Evolutionary conservation across 2,329 filamentous ascomycete species (phyloP), one percentile per base, ranked within the genome.

Genomic region (Trichoderma atrobrunneum): DNA sequence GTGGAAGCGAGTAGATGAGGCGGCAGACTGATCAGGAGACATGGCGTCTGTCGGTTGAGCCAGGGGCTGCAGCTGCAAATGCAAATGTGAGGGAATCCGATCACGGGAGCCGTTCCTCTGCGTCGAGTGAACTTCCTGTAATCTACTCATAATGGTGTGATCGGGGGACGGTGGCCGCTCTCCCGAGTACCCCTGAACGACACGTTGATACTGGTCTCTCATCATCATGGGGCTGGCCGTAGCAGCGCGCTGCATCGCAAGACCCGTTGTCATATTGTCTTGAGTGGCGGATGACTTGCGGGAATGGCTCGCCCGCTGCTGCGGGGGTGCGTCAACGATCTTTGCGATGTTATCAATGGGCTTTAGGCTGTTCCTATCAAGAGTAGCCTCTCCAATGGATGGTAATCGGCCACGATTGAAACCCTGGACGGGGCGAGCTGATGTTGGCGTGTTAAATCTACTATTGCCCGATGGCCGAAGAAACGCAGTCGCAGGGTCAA

Each of bases 21-120:
- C 74, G 5, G 83, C 85, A 63, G 85, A 90, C 66, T 85, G 84
- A 74, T 91, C 87, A 2, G 88, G 85, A 28, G 89, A 87, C 6
- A 84, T 89, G 76, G 85, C 84, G 57, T 89, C 87, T n/a, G 83
- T 83, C 8, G 81, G 81, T 36, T 87, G 81, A 1, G 86, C 83
- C 14, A 85, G 83, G 71, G 88, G 84, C 54, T 90, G 87, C 30
- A 94, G 86, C 64, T 91, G 89, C 28, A 98, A 84, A 21, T 85
- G 82, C 10, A 89, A 79, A 0, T 92, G 92, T 68, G 90, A 87
- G 2, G 93, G 93, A 74, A 95, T 97, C 26, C 93, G 89, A 76
- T 92, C 92, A 18, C 92, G 89, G 8, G 94, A 94, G 14, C 91
- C 90, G 74, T 92, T 92, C 32, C 91, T 87, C 34, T 86, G 88